Base-by-base conservation (phyloP, 306 rosid genomes). In the Prunus mume region DNA sequence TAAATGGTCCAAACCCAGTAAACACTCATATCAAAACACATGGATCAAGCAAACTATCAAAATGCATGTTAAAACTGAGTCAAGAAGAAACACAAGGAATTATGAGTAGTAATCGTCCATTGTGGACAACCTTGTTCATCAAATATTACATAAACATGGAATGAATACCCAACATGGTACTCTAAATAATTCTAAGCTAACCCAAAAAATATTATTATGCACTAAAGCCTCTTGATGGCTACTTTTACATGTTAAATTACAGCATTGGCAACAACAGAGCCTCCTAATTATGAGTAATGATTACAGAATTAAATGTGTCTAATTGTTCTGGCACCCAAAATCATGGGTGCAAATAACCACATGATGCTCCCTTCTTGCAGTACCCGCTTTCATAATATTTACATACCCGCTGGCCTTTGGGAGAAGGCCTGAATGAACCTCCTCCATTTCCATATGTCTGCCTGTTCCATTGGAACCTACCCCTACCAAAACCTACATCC, bases 351-450 rank as follows among this genome's bases (percentile, higher is more conserved):
- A 54, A 84, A 78, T 82, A 92, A 82, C 74, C 81, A 81, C 97
- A 92, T 6, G 91, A 83, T 47, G 91, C 83, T 57, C 97, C 97
- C 86, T 86, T 87, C 83, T 72, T 90, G 89, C 98, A 94, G 71
- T 81, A 72, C 74, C 97, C 97, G 51, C 73, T 89, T 84, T 85
- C 98, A 72, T 84, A 83, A 87, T 82, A 92, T 90, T 89, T 94
- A 94, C 98, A 95, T 55, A 95, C 82, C 77, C 96, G 90, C 78
- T 86, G 95, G 87, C 97, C 95, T 85, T 78, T 85, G 75, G 89
- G 88, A 68, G 82, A 79, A 76, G 85, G 82, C 86, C 88, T 83
- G 58, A 78, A 71, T 43, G 89, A 78, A 73, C 81, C 87, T 77
- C 96, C 83, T 55, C 90, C 91, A 12, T 79, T 87, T 49, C 87